A percentile compares a stretch with the other conserved stretches of the same genome.
Evolutionary conservation across 2,329 filamentous ascomycete genomes (phyloP).

Genomic region (Reticulascus tulasneorum): DNA sequence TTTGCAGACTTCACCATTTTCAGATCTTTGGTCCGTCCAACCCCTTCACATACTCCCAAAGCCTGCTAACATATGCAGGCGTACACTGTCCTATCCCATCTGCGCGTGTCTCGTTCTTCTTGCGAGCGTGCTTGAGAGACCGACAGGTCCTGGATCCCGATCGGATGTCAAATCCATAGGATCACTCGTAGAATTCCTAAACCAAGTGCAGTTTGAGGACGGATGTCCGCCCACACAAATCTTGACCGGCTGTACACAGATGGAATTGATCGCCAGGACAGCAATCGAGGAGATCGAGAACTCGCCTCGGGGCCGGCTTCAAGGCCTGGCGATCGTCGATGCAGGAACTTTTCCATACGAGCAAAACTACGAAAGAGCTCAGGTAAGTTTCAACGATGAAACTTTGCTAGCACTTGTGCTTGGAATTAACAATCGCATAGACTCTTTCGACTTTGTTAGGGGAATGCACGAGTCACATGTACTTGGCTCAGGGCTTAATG

Average conservation of each 20-base stretch:
- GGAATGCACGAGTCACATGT: constrained; percentile 11
- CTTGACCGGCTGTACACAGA: constrained; percentile 8
- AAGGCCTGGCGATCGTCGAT: constrained; percentile 1
- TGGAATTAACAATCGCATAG: constrained; percentile 1
- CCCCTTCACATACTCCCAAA: not conserved
- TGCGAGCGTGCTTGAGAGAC: constrained; percentile 12
- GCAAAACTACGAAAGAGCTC: constrained; percentile 5
- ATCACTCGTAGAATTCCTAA: constrained; percentile 9
- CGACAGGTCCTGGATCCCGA: constrained; percentile 2
- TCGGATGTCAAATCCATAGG: constrained; percentile 7
- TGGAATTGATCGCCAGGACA: constrained; percentile 7
- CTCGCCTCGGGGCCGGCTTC: constrained; percentile 1
- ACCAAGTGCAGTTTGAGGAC: constrained; percentile 10
- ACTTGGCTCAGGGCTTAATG: constrained; percentile 11
- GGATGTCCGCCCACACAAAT: constrained; percentile 8
- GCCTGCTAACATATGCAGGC: constrained; percentile 1
- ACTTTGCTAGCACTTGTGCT: not conserved
- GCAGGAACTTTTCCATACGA: constrained; percentile 3
- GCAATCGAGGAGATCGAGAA: constrained; percentile 10
- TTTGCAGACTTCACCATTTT: constrained; percentile 5
- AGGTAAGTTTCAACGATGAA: not conserved
- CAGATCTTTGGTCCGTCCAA: constrained; percentile 7
- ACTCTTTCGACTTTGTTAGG: constrained; percentile 6
- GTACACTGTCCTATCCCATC: constrained; percentile 9
- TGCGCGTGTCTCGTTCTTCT: constrained; percentile 10